Percentiles rank a stretch among this genome's conserved stretches.
Evolutionary conservation across 169 alveolate species (phyloP).

Genomic region (Perkinsus olseni): DNA sequence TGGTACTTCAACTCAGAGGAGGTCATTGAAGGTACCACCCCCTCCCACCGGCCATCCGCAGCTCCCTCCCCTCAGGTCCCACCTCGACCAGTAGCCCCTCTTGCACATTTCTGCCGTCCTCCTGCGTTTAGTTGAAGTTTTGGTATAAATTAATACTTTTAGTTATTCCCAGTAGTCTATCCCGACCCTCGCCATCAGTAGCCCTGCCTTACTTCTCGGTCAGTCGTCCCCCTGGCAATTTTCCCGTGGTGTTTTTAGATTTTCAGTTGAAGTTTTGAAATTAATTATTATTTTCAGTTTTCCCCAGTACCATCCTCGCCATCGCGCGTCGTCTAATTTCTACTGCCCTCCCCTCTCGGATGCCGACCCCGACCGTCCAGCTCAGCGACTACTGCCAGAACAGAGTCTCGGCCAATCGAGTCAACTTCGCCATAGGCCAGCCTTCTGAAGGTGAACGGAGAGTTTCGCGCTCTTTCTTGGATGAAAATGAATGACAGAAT

Average conservation of each 20-base stretch:
- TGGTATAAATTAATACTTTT: too few relatives aligned
- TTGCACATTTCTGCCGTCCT: neutral
- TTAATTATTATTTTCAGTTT: neutral
- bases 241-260: too few relatives aligned
- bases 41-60: too few relatives aligned
- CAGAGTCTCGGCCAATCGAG: neutral
- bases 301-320: neutral
- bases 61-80: neutral
- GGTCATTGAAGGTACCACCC: constrained; percentile 35
- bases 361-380: neutral
- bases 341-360: neutral
- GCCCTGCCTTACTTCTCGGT: too few relatives aligned
- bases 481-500: neutral
- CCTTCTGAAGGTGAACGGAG: neutral
- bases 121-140: too few relatives aligned
- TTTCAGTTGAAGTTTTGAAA: too few relatives aligned
- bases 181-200: too few relatives aligned
- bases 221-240: too few relatives aligned
- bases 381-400: neutral
- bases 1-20: constrained; percentile 89
- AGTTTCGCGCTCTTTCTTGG: neutral
- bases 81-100: neutral
- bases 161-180: too few relatives aligned
- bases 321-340: too few relatives aligned
- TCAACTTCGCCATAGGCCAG: neutral